Evolutionary conservation across 306 rosid genomes (phyloP), one percentile per base, ranked within the genome.

Genomic region (Mimosa pudica): DNA sequence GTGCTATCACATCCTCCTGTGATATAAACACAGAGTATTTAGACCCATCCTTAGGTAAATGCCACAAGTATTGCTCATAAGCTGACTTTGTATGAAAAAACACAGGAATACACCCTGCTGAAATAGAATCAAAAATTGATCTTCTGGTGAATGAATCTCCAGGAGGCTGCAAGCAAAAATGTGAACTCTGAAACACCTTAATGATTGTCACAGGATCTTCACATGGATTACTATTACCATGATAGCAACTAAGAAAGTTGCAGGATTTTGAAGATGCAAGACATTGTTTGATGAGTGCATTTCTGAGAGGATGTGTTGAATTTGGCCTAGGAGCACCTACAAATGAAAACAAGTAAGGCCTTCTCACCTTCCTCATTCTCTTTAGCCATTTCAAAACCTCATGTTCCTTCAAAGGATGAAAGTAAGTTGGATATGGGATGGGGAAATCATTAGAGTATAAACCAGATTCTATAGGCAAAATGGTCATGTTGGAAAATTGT

Each of bases 51-150:
- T 36, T 69, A 0, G 90, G 90, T 3, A 90, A 87, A 79, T 84
- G 88, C 94, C 94, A 88, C 38, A 84, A 32, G 71, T 90, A 90
- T 64, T 90, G 92, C 3, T 44, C 44, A 67, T 88, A 90, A 44
- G 94, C 89, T 20, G 94, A 90, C 12, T 42, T n/a, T 33, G 84
- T 80, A 74, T 82, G 79, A 73, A 90, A 90, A 80, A 90, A 90
- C 41, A 88, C 91, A 0, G 92, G 91, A 80, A 90, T 82, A 38
- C 92, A 90, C 16, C 91, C 92, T 0, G 87, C 89, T 46, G 88
- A 51, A 70, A 88, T 90, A 12, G 94, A 85, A 61, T 87, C 93
- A 51, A 89, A 89, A 1, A 82, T 87, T 64, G 93, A 85, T 72
- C 87, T 73, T 18, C 89, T 86, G 0, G 91, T 89, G 80, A 10